A percentile compares a stretch with the other conserved stretches of the same genome.
Evolutionary conservation across 1,284 basidiomycete genomes (phyloP).

Genomic region (Trametes hirsuta): DNA sequence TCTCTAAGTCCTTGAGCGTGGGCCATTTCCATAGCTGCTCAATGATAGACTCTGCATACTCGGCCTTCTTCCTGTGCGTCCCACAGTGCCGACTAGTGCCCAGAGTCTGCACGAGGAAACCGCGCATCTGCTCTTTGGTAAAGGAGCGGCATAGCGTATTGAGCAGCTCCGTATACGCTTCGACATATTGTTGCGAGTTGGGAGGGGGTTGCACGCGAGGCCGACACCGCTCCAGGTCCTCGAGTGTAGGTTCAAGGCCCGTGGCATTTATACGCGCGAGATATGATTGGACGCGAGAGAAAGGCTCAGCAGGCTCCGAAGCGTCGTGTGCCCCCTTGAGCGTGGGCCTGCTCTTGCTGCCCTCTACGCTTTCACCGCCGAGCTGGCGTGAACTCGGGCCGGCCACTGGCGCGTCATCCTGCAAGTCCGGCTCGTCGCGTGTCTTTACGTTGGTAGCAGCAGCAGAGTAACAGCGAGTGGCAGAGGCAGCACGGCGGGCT

Average conservation of each 20-base stretch:
- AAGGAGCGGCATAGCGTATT: slow-evolving; percentile 64
- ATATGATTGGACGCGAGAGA: slow-evolving; percentile 49
- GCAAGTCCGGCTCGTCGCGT: slow-evolving; percentile 6
- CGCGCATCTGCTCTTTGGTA: slow-evolving; percentile 60
- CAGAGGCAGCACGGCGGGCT: slow-evolving; percentile 25
- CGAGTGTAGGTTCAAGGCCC: slow-evolving; percentile 49
- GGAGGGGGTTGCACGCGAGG: slow-evolving; percentile 43
- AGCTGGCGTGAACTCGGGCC: slow-evolving; percentile 19
- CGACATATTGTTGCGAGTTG: slow-evolving; percentile 49
- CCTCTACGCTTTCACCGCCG: neutral
- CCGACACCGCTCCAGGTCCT: slow-evolving; percentile 58
- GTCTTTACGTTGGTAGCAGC: slow-evolving; percentile 19
- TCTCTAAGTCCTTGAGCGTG: slow-evolving; percentile 54
- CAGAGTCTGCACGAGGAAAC: slow-evolving; percentile 52
- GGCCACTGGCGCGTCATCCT: slow-evolving; percentile 12
- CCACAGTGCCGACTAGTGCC: slow-evolving; percentile 39
- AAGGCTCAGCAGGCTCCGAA: neutral
- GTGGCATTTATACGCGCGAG: slow-evolving; percentile 53
- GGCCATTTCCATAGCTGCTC: slow-evolving; percentile 72
- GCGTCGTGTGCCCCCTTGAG: neutral
- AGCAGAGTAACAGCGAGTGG: slow-evolving; percentile 34
- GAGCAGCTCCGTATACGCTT: slow-evolving; percentile 53
- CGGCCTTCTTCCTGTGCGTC: slow-evolving; percentile 43
- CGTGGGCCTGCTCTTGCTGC: neutral
- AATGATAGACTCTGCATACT: slow-evolving; percentile 60